phyloP scores from a whole-genome alignment of 2,329 filamentous ascomycete genomes.

The Aspergillus phoenicis region DNA sequence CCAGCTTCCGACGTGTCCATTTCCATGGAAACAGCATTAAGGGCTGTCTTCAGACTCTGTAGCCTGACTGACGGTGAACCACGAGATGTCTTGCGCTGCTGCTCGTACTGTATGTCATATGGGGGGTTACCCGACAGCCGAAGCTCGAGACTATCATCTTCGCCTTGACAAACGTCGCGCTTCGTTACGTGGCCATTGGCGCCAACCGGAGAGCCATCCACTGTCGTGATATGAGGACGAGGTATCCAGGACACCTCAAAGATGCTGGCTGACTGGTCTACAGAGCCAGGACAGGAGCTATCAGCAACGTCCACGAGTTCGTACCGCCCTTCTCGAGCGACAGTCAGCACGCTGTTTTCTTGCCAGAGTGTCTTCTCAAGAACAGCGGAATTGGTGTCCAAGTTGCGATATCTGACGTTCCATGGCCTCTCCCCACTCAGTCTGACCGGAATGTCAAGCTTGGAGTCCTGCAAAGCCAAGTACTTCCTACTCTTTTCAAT shows the following conservation, averaged over 20 bases:
- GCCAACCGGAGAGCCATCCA: conserved; percentile 52
- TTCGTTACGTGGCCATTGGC: conserved; percentile 65
- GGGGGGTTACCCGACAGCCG: conserved; percentile 78
- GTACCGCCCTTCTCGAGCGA: conserved; percentile 72
- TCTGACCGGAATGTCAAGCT: conserved; percentile 75
- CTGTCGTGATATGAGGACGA: conserved; percentile 70
- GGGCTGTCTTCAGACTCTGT: conserved; percentile 74
- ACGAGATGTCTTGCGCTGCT: conserved; percentile 69
- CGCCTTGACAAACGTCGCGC: conserved; percentile 87
- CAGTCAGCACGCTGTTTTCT: conserved; percentile 70
- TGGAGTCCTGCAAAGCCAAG: conserved; percentile 74
- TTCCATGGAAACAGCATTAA: conserved; percentile 74
- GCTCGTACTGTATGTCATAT: conserved; percentile 79
- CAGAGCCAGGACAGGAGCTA: conserved; percentile 75
- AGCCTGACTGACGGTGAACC: conserved; percentile 67
- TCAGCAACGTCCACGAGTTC: conserved; percentile 78
- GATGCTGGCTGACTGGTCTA: conserved; percentile 71
- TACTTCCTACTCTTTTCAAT: conserved; percentile 77
- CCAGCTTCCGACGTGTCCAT: conserved; percentile 87
- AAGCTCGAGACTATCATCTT: conserved; percentile 86
- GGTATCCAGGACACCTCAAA: conserved; percentile 87
- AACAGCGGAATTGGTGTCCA: conserved; percentile 56
- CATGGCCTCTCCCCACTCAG: conserved; percentile 85
- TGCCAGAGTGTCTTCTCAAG: conserved; percentile 53
- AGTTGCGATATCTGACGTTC: conserved; percentile 74